Base-by-base conservation (phyloP, 306 rosid species). In the Geum urbanum region DNA sequence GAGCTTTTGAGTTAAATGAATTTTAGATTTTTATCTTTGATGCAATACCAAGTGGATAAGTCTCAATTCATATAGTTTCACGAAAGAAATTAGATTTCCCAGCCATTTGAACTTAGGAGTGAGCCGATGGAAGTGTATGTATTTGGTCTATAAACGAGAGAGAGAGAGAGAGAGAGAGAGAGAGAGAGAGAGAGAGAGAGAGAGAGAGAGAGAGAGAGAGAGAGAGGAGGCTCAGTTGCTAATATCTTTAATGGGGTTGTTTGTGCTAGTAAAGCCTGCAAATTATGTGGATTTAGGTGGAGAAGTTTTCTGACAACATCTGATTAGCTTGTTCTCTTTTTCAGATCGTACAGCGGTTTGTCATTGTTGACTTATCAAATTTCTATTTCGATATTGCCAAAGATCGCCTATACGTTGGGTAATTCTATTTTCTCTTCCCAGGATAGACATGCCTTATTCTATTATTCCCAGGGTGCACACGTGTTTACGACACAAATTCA, bases 321-420 rank as follows among this genome's bases (percentile, higher is more conserved):
- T 80, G 65, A 53, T 75, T 62, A 68, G 22, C 68, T 52, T 41
- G 6, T 51, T 9, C 61, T 57, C 20, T 10, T 73, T 85, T 67
- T 73, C 97, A 94, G 99, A 86, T 86, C 77, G 81, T 91, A 67
- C 99, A 94, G 86, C 85, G 96, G 79, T 94, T 94, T 77, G 95
- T 88, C 71, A 87, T 94, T 63, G 95, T 94, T 74, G 99, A 91
- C 88, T 86, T 94, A 47, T 94, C 99, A 59, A 94, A 84, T 76
- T 94, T 94, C 84, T 94, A 94, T 75, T 85, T 94, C 49, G 99
- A 94, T 77, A 91, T 88, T 54, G 97, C 97, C 69, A 94, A 94
- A 89, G 99, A 94, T 84, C 99, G 99, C 53, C 92, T 94, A 64
- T 94, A 94, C 70, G 96, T 91, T 65, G 97, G 99, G 99, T 94